Base-by-base conservation (phyloP, 192 early-diverging fungal species). In the Rhizophagus sp. region DNA sequence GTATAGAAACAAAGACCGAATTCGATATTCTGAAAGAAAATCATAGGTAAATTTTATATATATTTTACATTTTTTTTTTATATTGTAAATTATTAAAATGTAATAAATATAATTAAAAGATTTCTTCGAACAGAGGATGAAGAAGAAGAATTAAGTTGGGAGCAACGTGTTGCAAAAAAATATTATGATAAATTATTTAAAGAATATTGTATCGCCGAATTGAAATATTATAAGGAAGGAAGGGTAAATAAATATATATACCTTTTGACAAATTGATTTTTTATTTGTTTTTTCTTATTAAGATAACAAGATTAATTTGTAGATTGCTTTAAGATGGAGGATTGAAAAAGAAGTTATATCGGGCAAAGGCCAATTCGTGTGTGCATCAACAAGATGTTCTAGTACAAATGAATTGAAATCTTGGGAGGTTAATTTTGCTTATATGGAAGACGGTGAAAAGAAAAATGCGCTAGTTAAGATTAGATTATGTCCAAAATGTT, bases 351-450 rank as follows among this genome's bases (percentile, higher is more conserved):
- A 95, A 81, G 90, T 93, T 10, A 82, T 93, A 17, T 39, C 80
- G 7, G 94, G 92, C 6, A 93, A 94, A 82, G 92, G 95, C 0
- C 93, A 94, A 78, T 94, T 93, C 77, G 85, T 85, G 2, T 96
- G 95, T 79, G 94, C 86, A 22, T 92, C 90, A 76, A 83, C 91
- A 30, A 52, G 79, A 34, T 91, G 93, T 52, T 80, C 85, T 24
- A 73, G 83, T 7, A 79, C 72, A n/a, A 69, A 78, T 15, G 81
- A 82, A 6, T 81, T 96, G 22, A 81, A 88, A 49, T 92, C 92
- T 47, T 96, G 95, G 95, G 95, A 96, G 81, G 92, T 96, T 15
- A 95, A 95, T 78, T 96, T 96, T 81, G 91, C 80, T 11, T 96
- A 96, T 84, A 80, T 91, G 30, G 95, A 96, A 81, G 87, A 87